These are phyloP conservation scores for Xylaria sp. DNA, from an alignment of 2,329 filamentous ascomycete species.

Conservation along the genomic window DNA sequence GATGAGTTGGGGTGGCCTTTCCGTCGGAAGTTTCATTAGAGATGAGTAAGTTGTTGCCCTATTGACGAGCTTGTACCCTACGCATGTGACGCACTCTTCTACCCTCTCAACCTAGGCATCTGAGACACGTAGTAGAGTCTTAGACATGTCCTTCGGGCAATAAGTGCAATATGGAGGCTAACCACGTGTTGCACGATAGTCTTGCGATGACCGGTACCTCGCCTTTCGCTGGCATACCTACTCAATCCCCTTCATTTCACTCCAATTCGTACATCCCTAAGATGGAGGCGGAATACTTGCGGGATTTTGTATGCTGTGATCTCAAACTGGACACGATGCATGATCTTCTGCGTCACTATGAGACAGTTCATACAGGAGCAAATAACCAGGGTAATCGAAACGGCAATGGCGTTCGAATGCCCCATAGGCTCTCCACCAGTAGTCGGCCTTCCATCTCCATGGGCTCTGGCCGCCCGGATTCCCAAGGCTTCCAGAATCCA, in stretches of 20 bases:
- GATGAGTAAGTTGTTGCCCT: slow-evolving; percentile 82
- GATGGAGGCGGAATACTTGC: slow-evolving; percentile 97
- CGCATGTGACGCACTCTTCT: neutral
- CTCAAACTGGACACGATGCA: slow-evolving; percentile 90
- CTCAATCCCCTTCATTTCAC: slow-evolving; percentile 94
- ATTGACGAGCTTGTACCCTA: slow-evolving; percentile 10
- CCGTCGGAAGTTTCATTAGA: slow-evolving; percentile 94
- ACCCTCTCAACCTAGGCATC: neutral
- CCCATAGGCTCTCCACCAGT: slow-evolving; percentile 48
- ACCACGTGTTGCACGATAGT: slow-evolving; percentile 61
- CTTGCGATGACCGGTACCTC: slow-evolving; percentile 97
- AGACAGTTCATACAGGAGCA: slow-evolving; percentile 88
- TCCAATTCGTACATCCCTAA: slow-evolving; percentile 97
- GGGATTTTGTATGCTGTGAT: slow-evolving; percentile 95
- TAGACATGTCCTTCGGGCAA: slow-evolving; percentile 40
- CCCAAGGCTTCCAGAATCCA: slow-evolving; percentile 46
- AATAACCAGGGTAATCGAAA: slow-evolving; percentile 53
- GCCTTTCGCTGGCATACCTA: slow-evolving; percentile 75
- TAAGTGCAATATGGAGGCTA: slow-evolving; percentile 32
- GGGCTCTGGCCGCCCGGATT: slow-evolving; percentile 45
- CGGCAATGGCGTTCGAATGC: slow-evolving; percentile 45
- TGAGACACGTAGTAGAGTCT: slow-evolving; percentile 34
- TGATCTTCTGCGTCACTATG: slow-evolving; percentile 95
- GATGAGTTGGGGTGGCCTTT: slow-evolving; percentile 97
- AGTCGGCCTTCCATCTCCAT: slow-evolving; percentile 47